Evolutionary conservation across 225 moss, liverwort and hornwort genomes (phyloP).

Genomic region (Pleurozium schreberi): DNA sequence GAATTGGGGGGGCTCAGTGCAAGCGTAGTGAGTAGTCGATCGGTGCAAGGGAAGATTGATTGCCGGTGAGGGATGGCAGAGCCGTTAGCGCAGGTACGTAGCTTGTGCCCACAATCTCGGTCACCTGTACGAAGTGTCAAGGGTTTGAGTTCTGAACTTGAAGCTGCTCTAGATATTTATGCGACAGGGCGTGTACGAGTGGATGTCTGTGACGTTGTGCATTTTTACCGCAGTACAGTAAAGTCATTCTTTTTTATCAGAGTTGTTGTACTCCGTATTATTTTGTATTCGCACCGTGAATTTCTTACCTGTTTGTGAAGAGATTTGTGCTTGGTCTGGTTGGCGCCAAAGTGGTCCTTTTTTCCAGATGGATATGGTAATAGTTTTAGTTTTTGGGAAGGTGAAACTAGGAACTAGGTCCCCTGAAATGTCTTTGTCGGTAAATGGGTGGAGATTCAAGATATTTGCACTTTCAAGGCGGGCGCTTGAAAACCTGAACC

Average conservation of each 20-base stretch:
- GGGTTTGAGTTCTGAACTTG: background rate
- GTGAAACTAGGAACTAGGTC: too few species aligned
- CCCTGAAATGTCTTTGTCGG: background rate
- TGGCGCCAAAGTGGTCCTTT: background rate
- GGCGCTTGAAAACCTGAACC: background rate
- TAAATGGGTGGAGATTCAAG: background rate
- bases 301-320: background rate
- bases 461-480: background rate
- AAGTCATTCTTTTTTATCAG: background rate
- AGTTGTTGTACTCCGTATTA: background rate
- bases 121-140: too few species aligned
- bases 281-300: too few species aligned
- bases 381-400: background rate
- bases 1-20: background rate
- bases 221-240: background rate
- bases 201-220: background rate
- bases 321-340: too few species aligned
- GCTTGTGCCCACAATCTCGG: background rate
- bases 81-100: background rate
- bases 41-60: background rate
- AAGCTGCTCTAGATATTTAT: background rate
- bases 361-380: too few species aligned
- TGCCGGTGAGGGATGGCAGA: background rate
- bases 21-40: background rate
- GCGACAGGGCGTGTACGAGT: too few species aligned